Conservation (phyloP, 225 moss, liverwort and hornwort species). For the Climacium dendroides region DNA sequence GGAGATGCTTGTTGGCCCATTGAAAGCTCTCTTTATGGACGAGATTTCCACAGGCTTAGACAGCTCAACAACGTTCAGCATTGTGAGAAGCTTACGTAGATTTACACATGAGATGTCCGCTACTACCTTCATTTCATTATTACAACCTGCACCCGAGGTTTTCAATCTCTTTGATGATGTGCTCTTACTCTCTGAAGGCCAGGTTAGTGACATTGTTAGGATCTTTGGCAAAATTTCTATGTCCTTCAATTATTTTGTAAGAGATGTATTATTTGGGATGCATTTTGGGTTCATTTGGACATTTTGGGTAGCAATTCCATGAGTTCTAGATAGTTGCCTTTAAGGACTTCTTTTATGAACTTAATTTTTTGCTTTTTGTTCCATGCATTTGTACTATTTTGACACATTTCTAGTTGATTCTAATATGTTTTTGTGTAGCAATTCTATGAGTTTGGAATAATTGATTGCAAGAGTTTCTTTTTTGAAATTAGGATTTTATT, state of each 20-base stretch:
- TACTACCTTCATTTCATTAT: slow-evolving; percentile 42
- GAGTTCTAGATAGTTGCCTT: background rate
- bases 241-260: background rate
- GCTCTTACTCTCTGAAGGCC: slow-evolving; percentile 56
- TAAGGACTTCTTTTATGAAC: background rate
- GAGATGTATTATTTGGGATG: background rate
- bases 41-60: slow-evolving; percentile 83
- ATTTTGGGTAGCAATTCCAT: background rate
- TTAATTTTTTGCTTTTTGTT: background rate
- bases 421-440: background rate
- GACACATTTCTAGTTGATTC: background rate
- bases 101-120: slow-evolving; percentile 34
- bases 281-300: too few species aligned
- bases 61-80: slow-evolving; percentile 60
- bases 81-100: slow-evolving; percentile 31
- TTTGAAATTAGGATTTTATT: background rate
- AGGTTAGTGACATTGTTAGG: background rate
- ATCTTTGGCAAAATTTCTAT: background rate
- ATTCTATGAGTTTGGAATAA: background rate
- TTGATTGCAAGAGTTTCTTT: background rate
- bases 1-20: slow-evolving; percentile 63
- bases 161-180: slow-evolving; percentile 64
- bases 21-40: slow-evolving; percentile 60
- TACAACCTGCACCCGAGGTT: slow-evolving; percentile 65
- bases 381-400: too few species aligned